Conservation (phyloP, 2,329 filamentous ascomycete species). For the Didymella sp. region DNA sequence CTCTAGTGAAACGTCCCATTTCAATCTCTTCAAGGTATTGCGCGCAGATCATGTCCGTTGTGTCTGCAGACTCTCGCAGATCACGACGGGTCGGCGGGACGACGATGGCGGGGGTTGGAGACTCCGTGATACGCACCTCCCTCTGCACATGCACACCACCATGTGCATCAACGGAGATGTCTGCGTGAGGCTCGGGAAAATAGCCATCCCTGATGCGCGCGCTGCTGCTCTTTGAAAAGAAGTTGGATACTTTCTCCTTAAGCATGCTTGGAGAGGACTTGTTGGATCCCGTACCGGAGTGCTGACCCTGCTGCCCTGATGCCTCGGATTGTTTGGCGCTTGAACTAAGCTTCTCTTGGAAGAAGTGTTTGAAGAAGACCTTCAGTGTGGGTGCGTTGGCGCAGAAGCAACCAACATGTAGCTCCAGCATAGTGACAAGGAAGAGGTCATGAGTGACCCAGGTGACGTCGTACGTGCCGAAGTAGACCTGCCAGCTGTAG, state of each 20-base stretch:
- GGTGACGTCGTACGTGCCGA: slow-evolving; percentile 40
- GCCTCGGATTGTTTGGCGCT: slow-evolving; percentile 10
- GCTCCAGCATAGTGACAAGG: slow-evolving; percentile 33
- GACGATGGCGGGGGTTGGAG: slow-evolving; percentile 6
- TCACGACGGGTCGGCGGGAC: background rate
- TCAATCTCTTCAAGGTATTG: slow-evolving; percentile 36
- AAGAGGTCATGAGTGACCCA: slow-evolving; percentile 36
- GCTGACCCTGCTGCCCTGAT: background rate
- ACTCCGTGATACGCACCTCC: slow-evolving; percentile 24
- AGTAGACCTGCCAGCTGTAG: slow-evolving; percentile 39
- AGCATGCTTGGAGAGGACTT: slow-evolving; percentile 10
- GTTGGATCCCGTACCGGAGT: slow-evolving; percentile 12
- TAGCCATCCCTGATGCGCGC: slow-evolving; percentile 29
- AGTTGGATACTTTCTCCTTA: slow-evolving; percentile 20
- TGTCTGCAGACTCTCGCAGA: slow-evolving; percentile 20
- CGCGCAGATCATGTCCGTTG: slow-evolving; percentile 25
- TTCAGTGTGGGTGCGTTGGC: slow-evolving; percentile 43
- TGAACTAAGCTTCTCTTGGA: slow-evolving; percentile 32
- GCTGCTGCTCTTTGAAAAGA: slow-evolving; percentile 16
- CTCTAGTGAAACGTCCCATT: slow-evolving; percentile 28
- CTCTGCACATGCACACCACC: slow-evolving; percentile 31
- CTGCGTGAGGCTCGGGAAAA: slow-evolving; percentile 31
- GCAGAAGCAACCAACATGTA: slow-evolving; percentile 42
- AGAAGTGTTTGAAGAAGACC: slow-evolving; percentile 44
- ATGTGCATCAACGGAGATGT: slow-evolving; percentile 30